Percentiles rank a stretch among this genome's conserved stretches.
Conservation (phyloP, 805 yeast genomes). For the Yamadazyma sp. region DNA sequence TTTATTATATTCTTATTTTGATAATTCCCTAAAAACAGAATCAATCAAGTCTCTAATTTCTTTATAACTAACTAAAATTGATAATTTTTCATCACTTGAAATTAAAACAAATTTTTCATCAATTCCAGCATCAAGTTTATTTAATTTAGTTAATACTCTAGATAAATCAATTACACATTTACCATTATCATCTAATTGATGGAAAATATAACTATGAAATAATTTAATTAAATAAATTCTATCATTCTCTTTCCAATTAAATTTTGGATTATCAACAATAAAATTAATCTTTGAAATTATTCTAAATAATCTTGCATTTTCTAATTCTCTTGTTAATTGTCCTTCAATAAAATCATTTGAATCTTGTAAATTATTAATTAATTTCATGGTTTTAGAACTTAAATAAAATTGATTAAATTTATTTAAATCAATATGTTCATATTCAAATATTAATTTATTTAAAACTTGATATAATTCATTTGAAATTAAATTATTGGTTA, state of each 20-base stretch:
- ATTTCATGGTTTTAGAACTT: conserved; percentile 20
- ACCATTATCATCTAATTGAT: conserved; percentile 75
- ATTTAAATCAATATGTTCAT: conserved; percentile 20
- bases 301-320: conserved; percentile 84
- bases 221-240: conserved; percentile 58
- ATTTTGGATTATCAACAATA: conserved; percentile 62
- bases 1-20: too few species aligned
- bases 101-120: conserved; percentile 80
- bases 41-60: conserved; percentile 75
- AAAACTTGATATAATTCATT: conserved; percentile 45
- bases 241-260: conserved; percentile 70
- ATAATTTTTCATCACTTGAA: conserved; percentile 79
- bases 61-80: conserved; percentile 80
- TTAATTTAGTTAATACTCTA: conserved; percentile 73
- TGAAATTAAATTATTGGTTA: conserved; percentile 26
- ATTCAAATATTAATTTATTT: conserved; percentile 24
- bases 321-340: conserved; percentile 68
- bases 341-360: conserved; percentile 58
- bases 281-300: conserved; percentile 78
- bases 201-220: conserved; percentile 83
- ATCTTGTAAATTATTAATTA: conserved; percentile 50
- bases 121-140: conserved; percentile 89
- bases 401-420: conserved; percentile 24
- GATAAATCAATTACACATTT: conserved; percentile 77
- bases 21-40: conserved; percentile 57